Conservation (phyloP, 495 filamentous ascomycete species). For the Penicillium bialowiezense region DNA sequence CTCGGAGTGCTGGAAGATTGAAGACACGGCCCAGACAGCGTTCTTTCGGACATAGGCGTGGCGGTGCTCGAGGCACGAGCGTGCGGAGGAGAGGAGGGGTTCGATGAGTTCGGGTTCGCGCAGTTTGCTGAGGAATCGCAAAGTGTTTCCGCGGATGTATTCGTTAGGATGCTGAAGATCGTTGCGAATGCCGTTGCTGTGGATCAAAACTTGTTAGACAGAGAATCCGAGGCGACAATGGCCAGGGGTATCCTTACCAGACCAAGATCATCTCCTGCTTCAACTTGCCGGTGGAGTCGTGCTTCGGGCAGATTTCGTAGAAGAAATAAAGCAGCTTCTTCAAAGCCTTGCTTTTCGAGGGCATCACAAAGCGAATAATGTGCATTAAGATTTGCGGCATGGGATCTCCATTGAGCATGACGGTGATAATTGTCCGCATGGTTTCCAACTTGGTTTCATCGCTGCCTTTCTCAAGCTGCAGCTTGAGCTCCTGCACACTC, state of each 20-base stretch:
- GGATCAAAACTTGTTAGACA: slow-evolving; percentile 18
- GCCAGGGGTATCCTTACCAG: slow-evolving; percentile 61
- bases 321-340: slow-evolving; percentile 99
- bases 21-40: slow-evolving; percentile 89
- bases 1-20: slow-evolving; percentile 89
- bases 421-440: slow-evolving; percentile 94
- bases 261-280: slow-evolving; percentile 99
- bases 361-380: slow-evolving; percentile 99
- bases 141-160: slow-evolving; percentile 93
- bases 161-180: slow-evolving; percentile 98
- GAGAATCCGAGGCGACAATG: not conserved
- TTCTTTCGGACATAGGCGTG: slow-evolving; percentile 99
- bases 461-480: slow-evolving; percentile 93
- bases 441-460: slow-evolving; percentile 97
- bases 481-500: slow-evolving; percentile 82
- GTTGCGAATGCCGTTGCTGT: slow-evolving; percentile 94
- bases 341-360: slow-evolving; percentile 89
- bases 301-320: slow-evolving; percentile 98
- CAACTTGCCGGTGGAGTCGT: slow-evolving; percentile 83
- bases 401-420: slow-evolving; percentile 98
- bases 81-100: slow-evolving; percentile 86
- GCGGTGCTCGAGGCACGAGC: slow-evolving; percentile 88
- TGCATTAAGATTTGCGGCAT: slow-evolving; percentile 97
- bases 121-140: slow-evolving; percentile 95
- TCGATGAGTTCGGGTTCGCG: slow-evolving; percentile 95